These are phyloP conservation scores for Periconia macrospinosa DNA, from an alignment of 2,329 filamentous ascomycete genomes.

Conservation along the genomic window DNA sequence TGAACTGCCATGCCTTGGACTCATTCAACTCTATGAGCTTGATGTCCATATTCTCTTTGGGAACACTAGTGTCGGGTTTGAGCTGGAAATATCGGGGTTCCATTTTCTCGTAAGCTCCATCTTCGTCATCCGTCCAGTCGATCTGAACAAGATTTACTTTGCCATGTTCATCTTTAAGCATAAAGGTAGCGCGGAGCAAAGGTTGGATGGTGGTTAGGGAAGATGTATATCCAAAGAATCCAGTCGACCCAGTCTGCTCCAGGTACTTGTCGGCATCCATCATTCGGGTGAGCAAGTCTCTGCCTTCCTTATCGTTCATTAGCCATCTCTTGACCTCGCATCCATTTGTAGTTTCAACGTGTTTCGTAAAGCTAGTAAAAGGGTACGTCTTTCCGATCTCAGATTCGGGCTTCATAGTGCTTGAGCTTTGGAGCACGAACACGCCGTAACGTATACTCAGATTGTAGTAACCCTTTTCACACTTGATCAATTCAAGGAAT, in stretches of 20 bases:
- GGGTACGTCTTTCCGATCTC: conserved; percentile 16
- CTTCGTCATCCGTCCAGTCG: conserved; percentile 35
- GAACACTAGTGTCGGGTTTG: conserved; percentile 11
- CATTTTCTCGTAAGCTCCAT: conserved; percentile 33
- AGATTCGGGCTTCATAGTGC: conserved; percentile 4
- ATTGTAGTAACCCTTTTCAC: conserved; percentile 28
- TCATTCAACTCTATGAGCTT: conserved; percentile 37
- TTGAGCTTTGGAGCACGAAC: conserved; percentile 19
- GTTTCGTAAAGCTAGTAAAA: conserved; percentile 17
- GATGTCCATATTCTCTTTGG: conserved; percentile 31
- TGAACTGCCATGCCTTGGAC: conserved; percentile 34
- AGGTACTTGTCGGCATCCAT: conserved; percentile 20
- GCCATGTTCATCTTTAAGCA: conserved; percentile 15
- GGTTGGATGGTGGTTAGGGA: conserved; percentile 22
- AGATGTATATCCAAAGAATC: conserved; percentile 20
- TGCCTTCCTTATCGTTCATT: conserved; percentile 17
- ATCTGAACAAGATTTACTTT: conserved; percentile 24
- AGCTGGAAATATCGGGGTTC: conserved; percentile 24
- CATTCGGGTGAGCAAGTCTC: conserved; percentile 23
- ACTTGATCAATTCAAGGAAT: conserved; percentile 24
- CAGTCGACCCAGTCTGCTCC: conserved; percentile 23
- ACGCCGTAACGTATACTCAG: conserved; percentile 31
- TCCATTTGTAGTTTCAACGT: conserved; percentile 11
- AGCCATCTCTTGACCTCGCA: conserved; percentile 28
- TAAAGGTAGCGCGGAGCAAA: conserved; percentile 30